Evolutionary conservation across 306 rosid species (phyloP).

Genomic region (Echinosophora koreensis): DNA sequence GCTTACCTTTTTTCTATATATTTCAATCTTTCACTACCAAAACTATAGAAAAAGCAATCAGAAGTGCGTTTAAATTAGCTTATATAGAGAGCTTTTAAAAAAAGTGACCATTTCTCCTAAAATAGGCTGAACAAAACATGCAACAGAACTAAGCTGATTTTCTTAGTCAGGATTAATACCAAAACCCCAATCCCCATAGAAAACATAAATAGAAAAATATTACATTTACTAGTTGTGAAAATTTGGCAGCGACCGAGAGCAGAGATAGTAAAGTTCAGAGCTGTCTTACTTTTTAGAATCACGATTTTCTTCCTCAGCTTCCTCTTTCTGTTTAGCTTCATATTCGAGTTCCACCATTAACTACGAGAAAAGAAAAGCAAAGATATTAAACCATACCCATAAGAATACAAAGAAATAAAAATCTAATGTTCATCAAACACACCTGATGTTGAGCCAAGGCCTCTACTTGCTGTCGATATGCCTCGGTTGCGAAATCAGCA

Average conservation of each 20-base stretch:
- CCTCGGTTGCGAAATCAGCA: slow-evolving; percentile 97
- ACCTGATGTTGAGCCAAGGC: slow-evolving; percentile 96
- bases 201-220: slow-evolving; percentile 21
- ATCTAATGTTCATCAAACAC: slow-evolving; percentile 39
- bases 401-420: slow-evolving; percentile 29
- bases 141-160: not conserved
- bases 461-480: slow-evolving; percentile 98
- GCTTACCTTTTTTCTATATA: slow-evolving; percentile 6
- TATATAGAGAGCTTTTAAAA: not conserved
- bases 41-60: slow-evolving; percentile 4
- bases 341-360: slow-evolving; percentile 93
- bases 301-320: slow-evolving; percentile 70
- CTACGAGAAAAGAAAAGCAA: slow-evolving; percentile 52
- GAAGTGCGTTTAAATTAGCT: not conserved
- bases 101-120: not conserved
- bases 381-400: slow-evolving; percentile 30
- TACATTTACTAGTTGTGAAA: slow-evolving; percentile 16
- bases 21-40: slow-evolving; percentile 34
- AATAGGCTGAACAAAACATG: no score
- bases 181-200: slow-evolving; percentile 14
- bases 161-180: slow-evolving; percentile 4
- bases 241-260: not conserved
- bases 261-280: slow-evolving; percentile 30
- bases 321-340: slow-evolving; percentile 88
- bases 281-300: slow-evolving; percentile 70